Base-by-base conservation (phyloP, 2,329 filamentous ascomycete species). In the Colletotrichum euphorbiae region DNA sequence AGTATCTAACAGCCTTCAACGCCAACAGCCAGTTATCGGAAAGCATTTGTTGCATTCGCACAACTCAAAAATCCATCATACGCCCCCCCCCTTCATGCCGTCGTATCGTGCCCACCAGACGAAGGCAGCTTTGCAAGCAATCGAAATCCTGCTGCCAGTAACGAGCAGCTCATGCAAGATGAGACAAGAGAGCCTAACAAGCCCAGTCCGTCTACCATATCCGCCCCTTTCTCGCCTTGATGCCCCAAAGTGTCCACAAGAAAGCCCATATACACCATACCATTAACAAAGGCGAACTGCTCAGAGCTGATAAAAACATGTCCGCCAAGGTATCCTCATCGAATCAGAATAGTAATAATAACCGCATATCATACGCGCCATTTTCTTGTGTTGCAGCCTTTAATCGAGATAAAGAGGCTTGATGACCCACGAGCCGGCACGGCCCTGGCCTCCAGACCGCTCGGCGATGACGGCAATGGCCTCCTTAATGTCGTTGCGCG, bases 401-500 rank as follows among this genome's bases (percentile, higher is more conserved):
- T 24, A 65, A 40, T 58, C 46, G 19, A 54, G 50, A 24, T 56
- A 68, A 2, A 50, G 38, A 6, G 65, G 55, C 61, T 65, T 68
- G 31, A 68, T 48, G 15, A 50, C 55, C 65, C 65, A 68, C 3
- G 65, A 58, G 31, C 60, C 61, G 8, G 52, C 38, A 3, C 24
- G 45, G 19, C 65, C 65, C 51, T 65, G 59, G 21, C 64, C 50
- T 28, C 60, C 65, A 33, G 56, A 46, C 33, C 62, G 62, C 24
- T 68, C 65, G 13, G 65, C 65, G 7, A 68, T 57, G 7, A 54
- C 43, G 6, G 60, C 45, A 45, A 71, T 67, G n/a, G 68, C 67
- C 21, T 67, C 61, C 58, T 71, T 71, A 24, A 71, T 58, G 11
- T 71, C 67, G 54, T 55, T 67, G 19, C 69, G 62, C 7, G 69